phyloP scores from a whole-genome alignment of 2,329 filamentous ascomycete genomes.

The Trichophyton schoenleinii region DNA sequence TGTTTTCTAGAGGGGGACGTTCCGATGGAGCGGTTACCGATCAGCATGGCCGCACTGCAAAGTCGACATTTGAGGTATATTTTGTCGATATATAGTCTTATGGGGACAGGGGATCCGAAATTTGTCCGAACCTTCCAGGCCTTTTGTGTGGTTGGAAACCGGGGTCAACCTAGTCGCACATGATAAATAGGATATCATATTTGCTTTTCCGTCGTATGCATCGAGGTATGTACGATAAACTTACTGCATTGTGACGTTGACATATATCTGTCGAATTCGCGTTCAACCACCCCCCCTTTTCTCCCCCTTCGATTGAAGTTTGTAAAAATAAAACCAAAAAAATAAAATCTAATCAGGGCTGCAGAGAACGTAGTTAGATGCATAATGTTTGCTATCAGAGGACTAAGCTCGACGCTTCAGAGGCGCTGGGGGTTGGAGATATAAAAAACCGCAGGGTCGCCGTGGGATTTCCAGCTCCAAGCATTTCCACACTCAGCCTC shows the following conservation, averaged over 20 bases:
- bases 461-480: neutral
- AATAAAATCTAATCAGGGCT: constrained; percentile 1
- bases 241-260: constrained; percentile 7
- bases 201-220: constrained; percentile 8
- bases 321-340: neutral
- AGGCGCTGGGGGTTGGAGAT: neutral
- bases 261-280: constrained; percentile 8
- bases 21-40: constrained; percentile 11
- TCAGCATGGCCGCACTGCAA: constrained; percentile 8
- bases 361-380: constrained; percentile 7
- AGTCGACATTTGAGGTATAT: constrained; percentile 9
- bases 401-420: constrained; percentile 2
- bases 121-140: constrained; percentile 11
- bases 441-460: constrained; percentile 4
- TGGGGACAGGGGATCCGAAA: constrained; percentile 6
- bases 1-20: constrained; percentile 4
- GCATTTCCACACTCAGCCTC: neutral
- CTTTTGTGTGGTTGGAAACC: constrained; percentile 8
- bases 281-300: constrained; percentile 7
- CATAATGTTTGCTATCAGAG: constrained; percentile 10
- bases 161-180: constrained; percentile 8
- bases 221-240: constrained; percentile 8
- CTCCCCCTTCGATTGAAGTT: constrained; percentile 2
- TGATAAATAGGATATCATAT: constrained; percentile 4
- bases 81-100: constrained; percentile 4